Evolutionary conservation across 257 asterid species (phyloP).

Genomic region (Verbena officinalis): DNA sequence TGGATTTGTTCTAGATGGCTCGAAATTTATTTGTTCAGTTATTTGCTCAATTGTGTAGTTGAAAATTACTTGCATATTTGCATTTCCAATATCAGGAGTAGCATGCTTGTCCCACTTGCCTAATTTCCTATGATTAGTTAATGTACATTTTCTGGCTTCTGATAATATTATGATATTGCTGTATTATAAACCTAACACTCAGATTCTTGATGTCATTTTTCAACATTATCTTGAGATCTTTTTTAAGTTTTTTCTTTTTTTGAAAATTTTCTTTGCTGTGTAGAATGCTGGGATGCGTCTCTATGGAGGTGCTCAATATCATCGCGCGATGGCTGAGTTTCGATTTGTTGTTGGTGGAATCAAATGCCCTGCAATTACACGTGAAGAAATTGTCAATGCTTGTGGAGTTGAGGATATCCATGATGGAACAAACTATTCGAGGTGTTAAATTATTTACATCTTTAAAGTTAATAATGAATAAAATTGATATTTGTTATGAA

Average conservation of each 20-base stretch:
- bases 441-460: slow-evolving; percentile 47
- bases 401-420: slow-evolving; percentile 99
- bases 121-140: neutral
- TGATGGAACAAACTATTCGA: slow-evolving; percentile 97
- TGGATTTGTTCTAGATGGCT: slow-evolving; percentile 24
- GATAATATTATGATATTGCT: slow-evolving; percentile 8
- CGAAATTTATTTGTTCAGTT: slow-evolving; percentile 16
- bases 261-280: slow-evolving; percentile 27
- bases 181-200: slow-evolving; percentile 9
- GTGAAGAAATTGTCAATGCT: slow-evolving; percentile 98
- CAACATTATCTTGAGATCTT: slow-evolving; percentile 15
- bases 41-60: neutral
- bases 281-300: slow-evolving; percentile 99
- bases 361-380: slow-evolving; percentile 95
- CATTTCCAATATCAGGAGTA: neutral
- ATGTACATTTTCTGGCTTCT: slow-evolving; percentile 13
- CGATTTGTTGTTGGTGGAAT: slow-evolving; percentile 95
- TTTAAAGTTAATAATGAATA: neutral
- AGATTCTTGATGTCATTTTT: slow-evolving; percentile 2
- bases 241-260: neutral
- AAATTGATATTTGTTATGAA: slow-evolving; percentile 16
- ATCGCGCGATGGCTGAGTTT: slow-evolving; percentile 99
- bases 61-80: too few species aligned
- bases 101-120: slow-evolving; percentile 18
- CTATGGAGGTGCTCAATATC: slow-evolving; percentile 98